Percentiles rank a stretch among this genome's conserved stretches.
Evolutionary conservation across 164 flowering plant species (phyloP).

Genomic region (Kingdonia uniflora): DNA sequence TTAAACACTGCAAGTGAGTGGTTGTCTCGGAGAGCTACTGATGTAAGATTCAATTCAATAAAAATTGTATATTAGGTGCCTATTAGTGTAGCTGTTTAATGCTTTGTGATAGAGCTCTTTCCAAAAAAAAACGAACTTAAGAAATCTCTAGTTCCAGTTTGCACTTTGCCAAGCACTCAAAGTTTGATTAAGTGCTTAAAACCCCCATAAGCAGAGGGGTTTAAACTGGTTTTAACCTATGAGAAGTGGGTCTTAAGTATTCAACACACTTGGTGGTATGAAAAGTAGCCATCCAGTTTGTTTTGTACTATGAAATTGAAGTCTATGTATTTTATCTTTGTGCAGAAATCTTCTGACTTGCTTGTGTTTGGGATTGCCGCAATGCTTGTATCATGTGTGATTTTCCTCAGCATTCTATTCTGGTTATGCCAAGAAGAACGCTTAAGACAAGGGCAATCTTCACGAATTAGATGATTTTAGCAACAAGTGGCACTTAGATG

Average conservation of each 20-base stretch:
- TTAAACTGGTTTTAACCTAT: too few species aligned
- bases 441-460: conserved; percentile 12
- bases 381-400: conserved; percentile 51
- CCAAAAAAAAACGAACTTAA: too few species aligned
- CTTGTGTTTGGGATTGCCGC: conserved; percentile 61
- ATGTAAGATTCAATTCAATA: conserved; percentile 36
- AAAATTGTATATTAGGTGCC: too few species aligned
- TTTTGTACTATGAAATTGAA: not conserved
- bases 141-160: too few species aligned
- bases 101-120: too few species aligned
- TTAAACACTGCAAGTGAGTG: conserved; percentile 47
- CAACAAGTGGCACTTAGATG: conserved; percentile 43
- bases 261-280: too few species aligned
- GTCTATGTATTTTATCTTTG: conserved; percentile 10
- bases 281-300: too few species aligned
- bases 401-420: conserved; percentile 33
- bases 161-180: too few species aligned
- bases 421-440: conserved; percentile 21
- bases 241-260: too few species aligned
- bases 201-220: too few species aligned
- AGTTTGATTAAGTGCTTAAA: too few species aligned
- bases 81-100: too few species aligned
- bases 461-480: conserved; percentile 3
- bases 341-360: conserved; percentile 67
- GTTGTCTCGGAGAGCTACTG: conserved; percentile 75